A percentile compares a stretch with the other conserved stretches of the same genome.
These are phyloP conservation scores for Saitozyma sp. DNA, from an alignment of 768 basidiomycete species.

Conservation along the genomic window DNA sequence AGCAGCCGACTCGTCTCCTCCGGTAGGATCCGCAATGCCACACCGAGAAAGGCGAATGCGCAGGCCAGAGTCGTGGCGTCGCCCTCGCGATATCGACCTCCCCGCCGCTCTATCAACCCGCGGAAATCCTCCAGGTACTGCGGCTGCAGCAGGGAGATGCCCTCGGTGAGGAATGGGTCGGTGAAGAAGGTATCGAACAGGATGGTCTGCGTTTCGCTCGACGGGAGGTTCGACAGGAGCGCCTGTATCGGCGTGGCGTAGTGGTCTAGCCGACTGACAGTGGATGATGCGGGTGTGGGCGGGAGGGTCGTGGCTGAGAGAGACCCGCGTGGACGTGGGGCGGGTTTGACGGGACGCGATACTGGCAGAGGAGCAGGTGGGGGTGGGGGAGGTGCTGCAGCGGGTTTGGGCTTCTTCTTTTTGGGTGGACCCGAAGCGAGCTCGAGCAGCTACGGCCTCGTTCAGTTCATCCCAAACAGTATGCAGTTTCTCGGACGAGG, in stretches of 20 bases:
- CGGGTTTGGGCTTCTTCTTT: slow-evolving; percentile 23
- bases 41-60: slow-evolving; percentile 38
- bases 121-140: slow-evolving; percentile 37
- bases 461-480: too few species aligned
- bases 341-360: background rate
- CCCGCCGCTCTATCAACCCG: slow-evolving; percentile 22
- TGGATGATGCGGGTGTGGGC: slow-evolving; percentile 13
- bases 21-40: slow-evolving; percentile 37
- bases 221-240: slow-evolving; percentile 29
- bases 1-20: slow-evolving; percentile 40
- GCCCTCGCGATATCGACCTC: slow-evolving; percentile 19
- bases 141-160: slow-evolving; percentile 38
- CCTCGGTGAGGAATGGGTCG: slow-evolving; percentile 40
- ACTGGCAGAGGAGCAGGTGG: background rate
- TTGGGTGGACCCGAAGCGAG: slow-evolving; percentile 30
- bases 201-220: slow-evolving; percentile 35
- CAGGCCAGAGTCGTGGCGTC: slow-evolving; percentile 46
- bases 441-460: slow-evolving; percentile 35
- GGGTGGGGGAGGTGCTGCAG: background rate
- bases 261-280: slow-evolving; percentile 16
- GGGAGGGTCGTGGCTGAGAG: slow-evolving; percentile 7
- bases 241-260: slow-evolving; percentile 32
- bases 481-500: background rate
- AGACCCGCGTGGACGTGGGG: slow-evolving; percentile 1
- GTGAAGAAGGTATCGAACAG: slow-evolving; percentile 41